These are phyloP conservation scores for Populus ilicifolia DNA, from an alignment of 345 rosid species.

Conservation along the genomic window DNA sequence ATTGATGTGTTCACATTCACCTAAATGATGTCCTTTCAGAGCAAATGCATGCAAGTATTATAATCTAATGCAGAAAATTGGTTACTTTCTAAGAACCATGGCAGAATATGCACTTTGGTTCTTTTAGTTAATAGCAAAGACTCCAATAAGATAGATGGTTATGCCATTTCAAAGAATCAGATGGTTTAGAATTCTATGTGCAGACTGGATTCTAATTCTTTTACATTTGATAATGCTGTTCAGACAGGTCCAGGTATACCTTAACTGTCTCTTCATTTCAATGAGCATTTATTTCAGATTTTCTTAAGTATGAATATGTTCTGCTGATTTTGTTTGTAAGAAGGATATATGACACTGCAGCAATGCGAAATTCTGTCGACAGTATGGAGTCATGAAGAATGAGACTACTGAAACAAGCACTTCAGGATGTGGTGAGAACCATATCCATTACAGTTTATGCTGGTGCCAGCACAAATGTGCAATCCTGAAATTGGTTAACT, in stretches of 20 bases:
- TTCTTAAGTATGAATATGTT: slow-evolving; percentile 31
- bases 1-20: not conserved
- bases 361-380: slow-evolving; percentile 54
- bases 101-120: not conserved
- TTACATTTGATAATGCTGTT: not conserved
- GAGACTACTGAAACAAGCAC: slow-evolving; percentile 97
- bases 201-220: not conserved
- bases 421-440: slow-evolving; percentile 84
- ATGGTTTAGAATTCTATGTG: not conserved
- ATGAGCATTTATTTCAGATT: slow-evolving; percentile 18
- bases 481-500: slow-evolving; percentile 20
- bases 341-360: slow-evolving; percentile 47
- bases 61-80: not conserved
- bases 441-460: slow-evolving; percentile 8
- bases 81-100: not conserved
- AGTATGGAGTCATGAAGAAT: slow-evolving; percentile 80
- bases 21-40: not conserved
- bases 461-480: slow-evolving; percentile 1
- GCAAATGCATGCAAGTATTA: not conserved
- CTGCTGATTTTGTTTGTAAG: slow-evolving; percentile 40
- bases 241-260: not conserved
- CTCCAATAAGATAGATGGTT: not conserved
- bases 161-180: not conserved
- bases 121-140: not conserved
- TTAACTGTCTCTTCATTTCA: slow-evolving; percentile 4